Evolutionary conservation across 2,329 filamentous ascomycete species (phyloP).

Genomic region (Paecilomyces fulvus): DNA sequence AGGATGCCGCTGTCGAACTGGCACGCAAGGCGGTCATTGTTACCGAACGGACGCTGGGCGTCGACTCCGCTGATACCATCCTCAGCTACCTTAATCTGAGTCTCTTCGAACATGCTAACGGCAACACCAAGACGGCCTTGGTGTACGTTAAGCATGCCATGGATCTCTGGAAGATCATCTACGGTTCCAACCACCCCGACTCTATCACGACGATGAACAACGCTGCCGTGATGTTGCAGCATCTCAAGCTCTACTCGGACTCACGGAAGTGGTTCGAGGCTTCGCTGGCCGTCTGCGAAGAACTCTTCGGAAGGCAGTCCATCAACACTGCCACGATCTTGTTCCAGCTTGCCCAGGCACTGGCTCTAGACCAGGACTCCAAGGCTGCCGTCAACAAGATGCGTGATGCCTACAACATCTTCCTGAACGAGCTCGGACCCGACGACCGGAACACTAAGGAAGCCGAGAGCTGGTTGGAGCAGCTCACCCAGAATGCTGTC

Average conservation of each 20-base stretch:
- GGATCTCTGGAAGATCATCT: slow-evolving; percentile 94
- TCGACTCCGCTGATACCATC: slow-evolving; percentile 89
- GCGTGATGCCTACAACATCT: slow-evolving; percentile 95
- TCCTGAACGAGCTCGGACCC: slow-evolving; percentile 74
- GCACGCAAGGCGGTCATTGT: slow-evolving; percentile 96
- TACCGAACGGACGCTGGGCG: slow-evolving; percentile 82
- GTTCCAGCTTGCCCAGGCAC: slow-evolving; percentile 92
- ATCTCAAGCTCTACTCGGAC: slow-evolving; percentile 87
- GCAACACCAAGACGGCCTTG: slow-evolving; percentile 82
- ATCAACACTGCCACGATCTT: slow-evolving; percentile 90
- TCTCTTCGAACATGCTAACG: slow-evolving; percentile 84
- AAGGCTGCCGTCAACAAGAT: slow-evolving; percentile 87
- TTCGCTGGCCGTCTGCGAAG: slow-evolving; percentile 79
- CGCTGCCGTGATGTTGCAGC: slow-evolving; percentile 95
- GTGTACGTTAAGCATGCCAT: slow-evolving; percentile 86
- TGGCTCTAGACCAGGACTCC: slow-evolving; percentile 91
- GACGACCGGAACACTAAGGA: slow-evolving; percentile 98
- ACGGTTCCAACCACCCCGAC: slow-evolving; percentile 86
- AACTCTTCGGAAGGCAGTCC: slow-evolving; percentile 78
- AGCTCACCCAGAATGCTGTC: slow-evolving; percentile 91
- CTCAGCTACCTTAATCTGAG: slow-evolving; percentile 93
- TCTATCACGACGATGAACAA: slow-evolving; percentile 99
- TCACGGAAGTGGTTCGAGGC: slow-evolving; percentile 96
- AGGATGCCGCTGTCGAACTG: slow-evolving; percentile 88
- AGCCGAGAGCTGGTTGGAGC: slow-evolving; percentile 91